A percentile compares a stretch with the other conserved stretches of the same genome.
Conservation (phyloP, 2,329 filamentous ascomycete species). For the Aspergillus uvarum region DNA sequence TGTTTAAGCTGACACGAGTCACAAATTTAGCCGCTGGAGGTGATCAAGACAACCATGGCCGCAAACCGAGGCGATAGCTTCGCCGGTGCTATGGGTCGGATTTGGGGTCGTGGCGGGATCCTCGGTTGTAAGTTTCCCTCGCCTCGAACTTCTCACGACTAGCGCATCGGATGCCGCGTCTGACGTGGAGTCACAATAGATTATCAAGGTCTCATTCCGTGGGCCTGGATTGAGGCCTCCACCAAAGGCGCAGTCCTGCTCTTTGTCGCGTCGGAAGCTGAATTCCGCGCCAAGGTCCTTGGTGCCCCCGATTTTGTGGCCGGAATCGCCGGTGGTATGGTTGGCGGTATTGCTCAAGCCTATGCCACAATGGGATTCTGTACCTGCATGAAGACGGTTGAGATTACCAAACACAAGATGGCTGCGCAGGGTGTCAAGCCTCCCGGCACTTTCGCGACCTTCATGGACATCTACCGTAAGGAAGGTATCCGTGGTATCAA, state of each 20-base stretch:
- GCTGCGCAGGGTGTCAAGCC: slow-evolving; percentile 79
- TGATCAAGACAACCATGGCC: slow-evolving; percentile 99
- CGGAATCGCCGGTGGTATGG: slow-evolving; percentile 88
- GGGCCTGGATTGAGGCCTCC: slow-evolving; percentile 99
- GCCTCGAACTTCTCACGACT: slow-evolving; percentile 13
- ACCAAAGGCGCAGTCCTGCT: slow-evolving; percentile 98
- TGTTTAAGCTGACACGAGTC: slow-evolving; percentile 52
- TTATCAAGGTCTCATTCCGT: slow-evolving; percentile 98
- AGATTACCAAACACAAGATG: slow-evolving; percentile 98
- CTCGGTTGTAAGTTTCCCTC: slow-evolving; percentile 73
- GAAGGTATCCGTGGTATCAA: slow-evolving; percentile 97
- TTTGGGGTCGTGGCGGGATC: slow-evolving; percentile 91
- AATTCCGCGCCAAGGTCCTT: slow-evolving; percentile 82
- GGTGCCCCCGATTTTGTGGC: slow-evolving; percentile 84
- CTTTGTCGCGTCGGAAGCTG: slow-evolving; percentile 97
- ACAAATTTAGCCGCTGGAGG: slow-evolving; percentile 80
- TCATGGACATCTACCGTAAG: slow-evolving; percentile 93
- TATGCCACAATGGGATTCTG: slow-evolving; percentile 99
- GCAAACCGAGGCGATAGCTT: slow-evolving; percentile 92
- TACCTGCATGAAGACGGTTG: slow-evolving; percentile 99
- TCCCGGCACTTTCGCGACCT: slow-evolving; percentile 88
- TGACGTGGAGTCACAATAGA: slow-evolving; percentile 54
- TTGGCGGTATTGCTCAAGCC: slow-evolving; percentile 92
- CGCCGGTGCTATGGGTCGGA: slow-evolving; percentile 72
- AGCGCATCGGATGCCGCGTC: slow-evolving; percentile 15